phyloP scores from a whole-genome alignment of 2,329 filamentous ascomycete species.

The Grosmannia huntii region DNA sequence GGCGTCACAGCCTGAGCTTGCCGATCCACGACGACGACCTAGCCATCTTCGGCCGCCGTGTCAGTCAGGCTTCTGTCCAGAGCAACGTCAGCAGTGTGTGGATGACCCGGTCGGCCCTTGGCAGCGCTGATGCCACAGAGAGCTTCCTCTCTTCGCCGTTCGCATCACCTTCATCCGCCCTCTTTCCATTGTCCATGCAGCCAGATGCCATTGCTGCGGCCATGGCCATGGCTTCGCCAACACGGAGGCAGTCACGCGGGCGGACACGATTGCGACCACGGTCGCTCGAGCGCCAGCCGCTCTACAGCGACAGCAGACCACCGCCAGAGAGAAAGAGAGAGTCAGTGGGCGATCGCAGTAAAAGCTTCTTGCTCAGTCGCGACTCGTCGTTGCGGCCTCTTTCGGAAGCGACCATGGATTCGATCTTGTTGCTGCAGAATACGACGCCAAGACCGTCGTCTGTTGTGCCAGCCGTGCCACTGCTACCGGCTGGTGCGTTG shows the following conservation, averaged over 20 bases:
- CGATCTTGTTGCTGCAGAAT: neutral
- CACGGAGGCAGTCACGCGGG: neutral
- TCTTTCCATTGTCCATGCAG: neutral
- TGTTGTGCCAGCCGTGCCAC: neutral
- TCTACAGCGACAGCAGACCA: neutral
- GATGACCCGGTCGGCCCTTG: neutral
- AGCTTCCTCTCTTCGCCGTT: neutral
- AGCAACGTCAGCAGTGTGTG: neutral
- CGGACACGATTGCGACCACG: slow-evolving; percentile 1
- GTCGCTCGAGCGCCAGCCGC: slow-evolving; percentile 6
- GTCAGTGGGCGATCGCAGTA: neutral
- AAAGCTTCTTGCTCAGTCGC: slow-evolving; percentile 10
- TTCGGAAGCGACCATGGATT: neutral
- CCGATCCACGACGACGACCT: slow-evolving; percentile 26
- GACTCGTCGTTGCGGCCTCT: slow-evolving; percentile 5
- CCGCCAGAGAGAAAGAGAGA: neutral
- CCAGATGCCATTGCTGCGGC: neutral
- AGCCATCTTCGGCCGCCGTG: neutral
- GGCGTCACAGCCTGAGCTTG: slow-evolving; percentile 36
- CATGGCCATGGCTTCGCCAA: neutral
- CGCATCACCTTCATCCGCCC: neutral
- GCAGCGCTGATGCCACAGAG: neutral
- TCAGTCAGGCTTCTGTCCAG: slow-evolving; percentile 11
- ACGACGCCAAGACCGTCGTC: neutral
- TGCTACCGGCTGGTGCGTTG: neutral